Evolutionary conservation across 2,329 filamentous ascomycete genomes (phyloP).

Genomic region (Gaeumannomyces tritici): DNA sequence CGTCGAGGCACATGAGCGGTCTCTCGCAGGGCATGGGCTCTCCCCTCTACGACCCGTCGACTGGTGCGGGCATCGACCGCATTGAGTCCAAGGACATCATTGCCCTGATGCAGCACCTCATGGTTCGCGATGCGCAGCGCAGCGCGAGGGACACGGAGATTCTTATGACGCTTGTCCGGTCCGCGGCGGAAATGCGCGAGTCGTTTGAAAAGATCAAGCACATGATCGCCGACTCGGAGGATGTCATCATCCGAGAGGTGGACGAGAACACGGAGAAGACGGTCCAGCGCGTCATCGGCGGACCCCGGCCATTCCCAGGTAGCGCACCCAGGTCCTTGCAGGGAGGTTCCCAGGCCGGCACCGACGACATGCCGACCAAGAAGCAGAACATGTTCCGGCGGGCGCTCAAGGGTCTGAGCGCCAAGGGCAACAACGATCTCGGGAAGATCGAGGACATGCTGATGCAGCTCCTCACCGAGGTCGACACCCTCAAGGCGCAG

Average conservation of each 20-base stretch:
- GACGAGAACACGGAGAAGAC: slow-evolving; percentile 82
- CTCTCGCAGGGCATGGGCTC: slow-evolving; percentile 88
- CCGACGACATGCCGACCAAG: slow-evolving; percentile 58
- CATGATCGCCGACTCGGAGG: slow-evolving; percentile 73
- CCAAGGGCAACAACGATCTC: slow-evolving; percentile 81
- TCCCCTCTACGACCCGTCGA: slow-evolving; percentile 82
- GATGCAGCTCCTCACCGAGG: slow-evolving; percentile 82
- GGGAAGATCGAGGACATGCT: slow-evolving; percentile 86
- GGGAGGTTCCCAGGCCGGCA: slow-evolving; percentile 44
- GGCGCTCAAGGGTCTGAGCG: slow-evolving; percentile 82
- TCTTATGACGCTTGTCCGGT: slow-evolving; percentile 83
- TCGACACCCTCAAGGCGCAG: slow-evolving; percentile 69
- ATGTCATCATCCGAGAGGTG: slow-evolving; percentile 77
- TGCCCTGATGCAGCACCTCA: slow-evolving; percentile 95
- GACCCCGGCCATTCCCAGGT: slow-evolving; percentile 73
- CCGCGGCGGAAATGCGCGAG: slow-evolving; percentile 92
- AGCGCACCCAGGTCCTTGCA: slow-evolving; percentile 51
- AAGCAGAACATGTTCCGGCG: slow-evolving; percentile 90
- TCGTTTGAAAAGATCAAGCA: slow-evolving; percentile 94
- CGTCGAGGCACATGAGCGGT: slow-evolving; percentile 66
- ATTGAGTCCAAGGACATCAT: slow-evolving; percentile 97
- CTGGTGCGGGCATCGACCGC: slow-evolving; percentile 76
- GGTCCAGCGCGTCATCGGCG: slow-evolving; percentile 71
- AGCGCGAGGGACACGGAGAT: slow-evolving; percentile 97
- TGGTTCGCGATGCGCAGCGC: slow-evolving; percentile 90